Base-by-base conservation (phyloP, 2,329 filamentous ascomycete species). In the Fusarium bactridioides region DNA sequence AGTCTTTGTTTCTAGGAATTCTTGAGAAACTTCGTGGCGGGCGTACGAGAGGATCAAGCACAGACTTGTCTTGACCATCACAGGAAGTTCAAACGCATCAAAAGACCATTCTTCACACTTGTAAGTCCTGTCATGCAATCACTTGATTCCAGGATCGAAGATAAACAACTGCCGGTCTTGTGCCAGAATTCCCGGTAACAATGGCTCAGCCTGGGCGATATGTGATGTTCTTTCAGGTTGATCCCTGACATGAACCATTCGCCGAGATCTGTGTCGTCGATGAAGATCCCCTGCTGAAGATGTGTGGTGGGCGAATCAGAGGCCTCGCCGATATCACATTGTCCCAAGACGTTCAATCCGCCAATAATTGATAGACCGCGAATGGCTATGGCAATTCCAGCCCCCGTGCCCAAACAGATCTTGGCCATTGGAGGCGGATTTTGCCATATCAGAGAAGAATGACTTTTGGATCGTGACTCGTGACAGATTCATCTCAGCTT, bases 271-370 rank as follows among this genome's bases (percentile, higher is more conserved):
- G 45, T 68, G 63, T 69, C 47, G 67, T 61, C 55, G 41, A 31
- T 57, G 41, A 31, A 54, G 23, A 60, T 70, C 64, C 73, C 70
- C 56, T 72, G 72, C 58, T 55, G 4, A 13, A 38, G 38, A 44
- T 55, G 61, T 54, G 35, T 53, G 50, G 53, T 45, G 37, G 60
- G 23, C 76, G 59, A 78, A 78, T 78, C 72, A 76, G 56, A 67
- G 51, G 68, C 64, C 61, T 25, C 48, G 58, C 51, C 57, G 70
- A 70, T 69, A 76, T 65, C 76, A 78, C 76, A 77, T 76, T 78
- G 72, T 61, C 38, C 64, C 45, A 61, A 53, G 44, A 48, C 43
- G 63, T 47, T 67, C 70, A 77, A 73, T 70, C 66, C 64, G 64
- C 44, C 35, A 48, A 60, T 63, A 35, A 40, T 40, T 31, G 45